Evolutionary conservation across 2,329 filamentous ascomycete species (phyloP).

Genomic region (Sporothrix globosa): DNA sequence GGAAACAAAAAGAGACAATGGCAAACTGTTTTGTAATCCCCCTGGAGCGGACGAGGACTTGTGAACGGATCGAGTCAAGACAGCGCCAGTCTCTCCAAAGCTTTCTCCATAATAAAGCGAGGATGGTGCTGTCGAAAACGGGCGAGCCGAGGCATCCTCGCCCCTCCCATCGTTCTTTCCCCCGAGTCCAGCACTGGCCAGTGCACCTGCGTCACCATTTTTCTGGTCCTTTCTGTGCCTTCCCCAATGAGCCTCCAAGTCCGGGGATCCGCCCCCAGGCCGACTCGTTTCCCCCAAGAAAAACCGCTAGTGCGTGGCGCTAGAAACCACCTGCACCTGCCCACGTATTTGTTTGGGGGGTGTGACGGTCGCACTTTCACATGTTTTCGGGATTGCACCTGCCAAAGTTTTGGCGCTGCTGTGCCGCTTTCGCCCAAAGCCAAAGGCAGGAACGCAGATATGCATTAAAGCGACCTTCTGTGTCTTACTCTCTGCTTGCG

Average conservation of each 20-base stretch:
- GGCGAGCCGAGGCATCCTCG: conserved; percentile 32
- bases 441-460: conserved; percentile 5
- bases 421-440: neutral
- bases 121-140: neutral
- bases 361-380: conserved; percentile 15
- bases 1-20: conserved; percentile 11
- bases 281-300: neutral
- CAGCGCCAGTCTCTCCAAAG: conserved; percentile 5
- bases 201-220: conserved; percentile 31
- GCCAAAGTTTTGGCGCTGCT: neutral
- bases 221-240: neutral
- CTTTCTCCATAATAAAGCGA: conserved; percentile 28
- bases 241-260: conserved; percentile 27
- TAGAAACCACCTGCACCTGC: conserved; percentile 26
- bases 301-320: conserved; percentile 25
- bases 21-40: conserved; percentile 24
- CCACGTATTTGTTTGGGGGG: neutral
- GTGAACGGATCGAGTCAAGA: conserved; percentile 17
- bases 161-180: conserved; percentile 24
- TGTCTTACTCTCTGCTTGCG: neutral
- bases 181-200: neutral
- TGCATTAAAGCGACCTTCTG: conserved; percentile 8
- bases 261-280: conserved; percentile 27
- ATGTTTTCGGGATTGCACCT: conserved; percentile 19
- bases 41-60: neutral